Evolutionary conservation across 75 land plant species (phyloP), one percentile per base, ranked within the genome.

Genomic region (Cupressus sempervirens): DNA sequence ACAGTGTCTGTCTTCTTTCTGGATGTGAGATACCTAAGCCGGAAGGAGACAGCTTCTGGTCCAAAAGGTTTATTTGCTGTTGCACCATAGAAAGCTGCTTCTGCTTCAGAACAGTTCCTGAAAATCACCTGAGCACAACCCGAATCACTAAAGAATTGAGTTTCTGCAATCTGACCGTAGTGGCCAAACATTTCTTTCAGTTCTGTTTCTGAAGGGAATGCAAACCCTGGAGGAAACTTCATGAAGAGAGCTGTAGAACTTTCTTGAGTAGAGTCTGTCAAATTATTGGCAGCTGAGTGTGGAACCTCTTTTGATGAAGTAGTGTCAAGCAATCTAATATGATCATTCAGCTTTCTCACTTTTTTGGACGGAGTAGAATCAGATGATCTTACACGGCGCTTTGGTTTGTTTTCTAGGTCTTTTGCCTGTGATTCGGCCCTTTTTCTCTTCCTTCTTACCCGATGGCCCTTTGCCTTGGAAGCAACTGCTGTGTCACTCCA

Each of bases 71-170:
- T 90, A 54, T 45, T 88, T 85, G 89, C 90, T 14, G 90, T 90
- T 38, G 91, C 85, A 84, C 89, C 86, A 43, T 92, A 88, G 52
- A 91, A 90, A 80, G 96, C 96, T 36, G 79, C 45, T 86, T 93
- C 94, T 53, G 96, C 96, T 91, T 94, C 93, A 23, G 80, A 74
- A 36, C 88, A 68, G 26, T 83, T 91, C 84, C 88, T 86, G 76
- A 91, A 94, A 7, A 94, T 87, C 40, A 94, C 94, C 88, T 88
- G 89, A 16, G 90, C 96, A 50, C 86, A 85, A 8, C 73, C 90
- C 8, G 82, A 85, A 32, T 88, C 85, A 75, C 54, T 80, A 74
- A 85, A 15, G 3, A 91, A 84, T 84, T 88, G 84, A 68, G 90
- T 92, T 72, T 88, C 85, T 43, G 90, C 67, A 56, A 94, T 72